Evolutionary conservation across 345 rosid genomes (phyloP), one percentile per base, ranked within the genome.

Genomic region (Eucalyptus erythrocorys): DNA sequence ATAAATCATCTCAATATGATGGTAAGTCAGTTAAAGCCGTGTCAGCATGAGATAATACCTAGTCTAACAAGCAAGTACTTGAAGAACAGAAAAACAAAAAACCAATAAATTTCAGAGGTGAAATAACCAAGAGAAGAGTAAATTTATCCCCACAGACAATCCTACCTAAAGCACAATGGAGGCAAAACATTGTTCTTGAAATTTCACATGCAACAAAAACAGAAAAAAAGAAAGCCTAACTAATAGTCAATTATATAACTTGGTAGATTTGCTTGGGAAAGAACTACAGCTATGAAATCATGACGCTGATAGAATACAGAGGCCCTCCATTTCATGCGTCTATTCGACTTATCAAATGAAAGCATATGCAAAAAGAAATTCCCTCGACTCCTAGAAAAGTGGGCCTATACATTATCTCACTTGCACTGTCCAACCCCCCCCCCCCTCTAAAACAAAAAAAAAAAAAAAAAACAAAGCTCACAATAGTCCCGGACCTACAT

Each of bases 381-480:
- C 8, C 47, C 82, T 66, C 3, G 3, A 76, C 82, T 76, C 27
- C 47, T 40, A 76, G 82, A 76, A 76, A 76, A 37, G 84, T 76
- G 47, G 27, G 45, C 15, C 43, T 40, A 76, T 47, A 0, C 47
- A 76, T 76, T 37, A 37, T 76, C 47, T 76, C 30, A 76, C 82
- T 6, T 17, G 13, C 2, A 2, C 45, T 40, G 4, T 19, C 14
- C 55, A 51, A 10, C 13, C n/a, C 1, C 7, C 4, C 43, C 40
- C 40, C 8, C 15, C 21, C 1, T 0, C 1, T 1, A 43, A 43
- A 43, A n/a, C n/a, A n/a, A 43, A 3, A 19, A 17, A 3, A 3
- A 6, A 50, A 17, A 6, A 50, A 19, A 51, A 0, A 51, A 51
- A 51, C 1, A 49, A 37, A 68, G 24, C 26, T 71, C 45, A 37